phyloP scores from a whole-genome alignment of 352 stramenopile genomes.

The Pythium oligandrum region DNA sequence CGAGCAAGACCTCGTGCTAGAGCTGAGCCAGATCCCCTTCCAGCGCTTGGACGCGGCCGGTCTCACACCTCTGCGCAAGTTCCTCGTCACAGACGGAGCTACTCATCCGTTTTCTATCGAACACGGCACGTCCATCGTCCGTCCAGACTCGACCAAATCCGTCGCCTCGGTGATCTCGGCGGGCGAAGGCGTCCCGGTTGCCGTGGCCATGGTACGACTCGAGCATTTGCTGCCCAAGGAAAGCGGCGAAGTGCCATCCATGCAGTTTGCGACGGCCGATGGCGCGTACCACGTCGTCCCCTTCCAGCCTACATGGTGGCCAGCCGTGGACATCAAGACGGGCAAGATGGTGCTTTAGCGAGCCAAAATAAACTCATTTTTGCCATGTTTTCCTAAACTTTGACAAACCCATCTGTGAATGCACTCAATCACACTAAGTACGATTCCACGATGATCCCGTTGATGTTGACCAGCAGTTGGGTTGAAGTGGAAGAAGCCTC shows the following conservation, averaged over 20 bases:
- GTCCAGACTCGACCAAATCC: constrained; percentile 48
- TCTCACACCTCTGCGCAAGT: constrained; percentile 36
- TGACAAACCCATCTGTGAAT: no score
- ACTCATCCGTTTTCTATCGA: constrained; percentile 17
- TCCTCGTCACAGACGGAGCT: constrained; percentile 29
- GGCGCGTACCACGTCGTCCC: constrained; percentile 64
- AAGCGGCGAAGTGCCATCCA: constrained; percentile 28
- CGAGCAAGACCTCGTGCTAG: constrained; percentile 43
- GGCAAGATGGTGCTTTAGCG: constrained; percentile 69
- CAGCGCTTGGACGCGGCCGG: constrained; percentile 42
- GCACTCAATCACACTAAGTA: no score
- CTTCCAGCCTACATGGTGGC: constrained; percentile 77
- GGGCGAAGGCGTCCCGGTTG: constrained; percentile 34
- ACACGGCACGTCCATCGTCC: constrained; percentile 46
- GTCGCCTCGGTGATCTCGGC: constrained; percentile 49
- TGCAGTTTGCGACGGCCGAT: constrained; percentile 63
- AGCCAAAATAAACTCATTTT: not conserved
- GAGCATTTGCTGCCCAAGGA: constrained; percentile 53
- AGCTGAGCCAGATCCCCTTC: constrained; percentile 50
- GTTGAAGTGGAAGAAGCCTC: constrained; percentile 2
- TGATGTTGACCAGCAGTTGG: no score
- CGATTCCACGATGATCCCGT: no score
- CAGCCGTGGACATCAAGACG: constrained; percentile 53
- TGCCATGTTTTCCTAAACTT: no score
- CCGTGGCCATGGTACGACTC: constrained; percentile 75